These are phyloP conservation scores for Plantago elongata DNA, from an alignment of 257 asterid species.

Conservation along the genomic window DNA sequence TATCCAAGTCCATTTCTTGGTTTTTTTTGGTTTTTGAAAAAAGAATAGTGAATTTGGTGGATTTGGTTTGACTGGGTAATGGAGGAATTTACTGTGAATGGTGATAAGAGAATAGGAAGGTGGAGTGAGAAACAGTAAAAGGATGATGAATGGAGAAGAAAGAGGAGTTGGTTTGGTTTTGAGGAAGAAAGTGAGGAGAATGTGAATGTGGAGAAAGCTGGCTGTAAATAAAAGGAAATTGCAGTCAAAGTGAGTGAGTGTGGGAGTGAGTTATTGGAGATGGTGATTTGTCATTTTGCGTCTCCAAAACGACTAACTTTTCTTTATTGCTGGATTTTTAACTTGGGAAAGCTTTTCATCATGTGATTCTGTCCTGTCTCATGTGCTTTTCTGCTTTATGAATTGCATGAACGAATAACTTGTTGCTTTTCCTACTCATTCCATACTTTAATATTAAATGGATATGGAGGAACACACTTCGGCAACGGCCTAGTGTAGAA, in stretches of 20 bases:
- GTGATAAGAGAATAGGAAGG: slow-evolving; percentile 2
- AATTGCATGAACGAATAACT: too few relatives aligned
- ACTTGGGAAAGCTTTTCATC: too few relatives aligned
- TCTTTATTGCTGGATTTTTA: too few relatives aligned
- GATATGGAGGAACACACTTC: too few relatives aligned
- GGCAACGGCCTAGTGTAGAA: too few relatives aligned
- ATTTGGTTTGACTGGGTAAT: background rate
- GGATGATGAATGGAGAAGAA: background rate
- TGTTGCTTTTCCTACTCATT: too few relatives aligned
- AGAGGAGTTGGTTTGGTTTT: too few relatives aligned
- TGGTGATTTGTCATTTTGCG: slow-evolving; percentile 24
- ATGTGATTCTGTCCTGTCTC: too few relatives aligned
- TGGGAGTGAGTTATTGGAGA: slow-evolving; percentile 19
- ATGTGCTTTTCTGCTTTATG: too few relatives aligned
- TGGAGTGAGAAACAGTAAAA: slow-evolving; percentile 17
- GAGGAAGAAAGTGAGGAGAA: too few relatives aligned
- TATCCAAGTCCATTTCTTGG: slow-evolving; percentile 36
- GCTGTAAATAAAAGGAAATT: background rate
- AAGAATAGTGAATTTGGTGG: background rate
- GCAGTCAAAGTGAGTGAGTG: slow-evolving; percentile 16
- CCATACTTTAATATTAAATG: too few relatives aligned
- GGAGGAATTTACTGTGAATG: slow-evolving; percentile 18
- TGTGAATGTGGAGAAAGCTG: background rate
- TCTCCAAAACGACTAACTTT: background rate
- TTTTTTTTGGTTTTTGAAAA: too few relatives aligned